These are phyloP conservation scores for Aspergillus pseudotamarii DNA, from an alignment of 2,329 filamentous ascomycete genomes.

Conservation along the genomic window DNA sequence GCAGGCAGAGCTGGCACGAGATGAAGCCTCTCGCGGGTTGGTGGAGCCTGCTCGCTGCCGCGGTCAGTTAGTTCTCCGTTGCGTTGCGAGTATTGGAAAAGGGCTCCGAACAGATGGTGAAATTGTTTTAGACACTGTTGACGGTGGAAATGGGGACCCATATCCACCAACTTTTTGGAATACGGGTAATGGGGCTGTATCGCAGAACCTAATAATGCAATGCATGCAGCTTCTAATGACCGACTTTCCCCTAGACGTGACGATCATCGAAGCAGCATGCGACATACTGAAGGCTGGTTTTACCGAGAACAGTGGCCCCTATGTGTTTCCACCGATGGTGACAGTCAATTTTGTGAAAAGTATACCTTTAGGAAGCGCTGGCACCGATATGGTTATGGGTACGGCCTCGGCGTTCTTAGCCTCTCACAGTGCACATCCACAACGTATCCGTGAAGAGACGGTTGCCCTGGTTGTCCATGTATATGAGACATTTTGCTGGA, in stretches of 20 bases:
- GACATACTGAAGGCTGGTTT: constrained; percentile 51
- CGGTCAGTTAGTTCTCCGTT: constrained; percentile 41
- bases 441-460: constrained; percentile 37
- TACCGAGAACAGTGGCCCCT: constrained; percentile 47
- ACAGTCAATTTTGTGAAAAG: constrained; percentile 46
- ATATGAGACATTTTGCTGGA: constrained; percentile 41
- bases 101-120: constrained; percentile 43
- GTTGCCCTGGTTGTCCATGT: constrained; percentile 43
- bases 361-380: constrained; percentile 42
- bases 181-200: constrained; percentile 31
- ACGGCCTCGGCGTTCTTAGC: constrained; percentile 51
- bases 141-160: constrained; percentile 25
- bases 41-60: constrained; percentile 37
- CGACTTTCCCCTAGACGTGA: constrained; percentile 42
- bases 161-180: constrained; percentile 44
- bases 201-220: constrained; percentile 43
- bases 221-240: constrained; percentile 44
- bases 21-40: constrained; percentile 34
- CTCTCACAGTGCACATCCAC: constrained; percentile 41
- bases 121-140: constrained; percentile 37
- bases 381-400: constrained; percentile 48
- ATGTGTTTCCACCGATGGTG: constrained; percentile 46
- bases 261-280: constrained; percentile 49
- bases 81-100: constrained; percentile 45
- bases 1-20: constrained; percentile 36